phyloP scores from a whole-genome alignment of 75 land plant genomes.

The Cupressus sempervirens region DNA sequence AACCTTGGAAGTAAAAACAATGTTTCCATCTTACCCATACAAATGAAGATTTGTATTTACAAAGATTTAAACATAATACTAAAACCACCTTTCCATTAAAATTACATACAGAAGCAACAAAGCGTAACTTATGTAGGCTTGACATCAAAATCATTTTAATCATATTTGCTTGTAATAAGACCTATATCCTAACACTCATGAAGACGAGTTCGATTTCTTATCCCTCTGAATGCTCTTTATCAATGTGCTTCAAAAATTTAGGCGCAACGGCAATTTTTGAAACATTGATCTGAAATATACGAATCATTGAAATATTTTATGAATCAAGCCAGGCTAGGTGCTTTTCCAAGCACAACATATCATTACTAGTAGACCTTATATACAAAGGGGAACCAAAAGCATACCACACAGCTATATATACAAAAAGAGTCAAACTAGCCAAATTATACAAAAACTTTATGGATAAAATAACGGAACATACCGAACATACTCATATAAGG shows the following conservation, averaged over 20 bases:
- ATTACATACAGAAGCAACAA: background rate
- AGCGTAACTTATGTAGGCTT: background rate
- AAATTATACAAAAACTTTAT: background rate
- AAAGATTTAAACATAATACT: background rate
- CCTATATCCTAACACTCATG: background rate
- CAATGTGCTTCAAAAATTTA: background rate
- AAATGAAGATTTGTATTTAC: background rate
- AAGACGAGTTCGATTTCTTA: background rate
- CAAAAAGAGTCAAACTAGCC: background rate
- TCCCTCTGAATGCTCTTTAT: background rate
- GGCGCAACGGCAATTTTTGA: background rate
- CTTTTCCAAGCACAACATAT: slow-evolving; percentile 2
- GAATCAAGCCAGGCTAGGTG: background rate
- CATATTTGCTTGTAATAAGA: background rate
- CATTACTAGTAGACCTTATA: background rate
- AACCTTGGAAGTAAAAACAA: background rate
- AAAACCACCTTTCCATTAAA: background rate
- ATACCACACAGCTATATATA: background rate
- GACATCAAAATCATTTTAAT: background rate
- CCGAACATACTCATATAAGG: background rate
- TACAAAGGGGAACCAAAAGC: background rate
- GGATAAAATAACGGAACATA: background rate
- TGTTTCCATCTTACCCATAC: background rate
- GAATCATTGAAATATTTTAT: no score
- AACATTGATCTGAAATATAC: background rate